Conservation (phyloP, 805 yeast genomes). For the Saccharomycopsis fodiens region DNA sequence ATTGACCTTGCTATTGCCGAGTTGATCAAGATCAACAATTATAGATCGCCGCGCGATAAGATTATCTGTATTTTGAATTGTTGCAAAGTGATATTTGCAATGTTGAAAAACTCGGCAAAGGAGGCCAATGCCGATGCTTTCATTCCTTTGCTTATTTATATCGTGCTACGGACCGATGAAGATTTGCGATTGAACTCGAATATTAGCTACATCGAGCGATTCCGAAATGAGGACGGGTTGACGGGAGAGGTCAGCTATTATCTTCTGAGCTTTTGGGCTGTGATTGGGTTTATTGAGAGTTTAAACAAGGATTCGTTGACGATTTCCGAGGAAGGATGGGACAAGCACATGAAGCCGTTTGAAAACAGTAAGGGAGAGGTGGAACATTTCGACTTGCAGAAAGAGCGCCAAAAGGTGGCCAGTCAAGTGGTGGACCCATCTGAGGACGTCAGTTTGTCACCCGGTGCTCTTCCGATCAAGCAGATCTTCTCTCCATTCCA, state of each 20-base stretch:
- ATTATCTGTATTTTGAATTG: constrained; percentile 85
- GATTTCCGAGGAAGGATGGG: constrained; percentile 51
- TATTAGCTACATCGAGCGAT: constrained; percentile 76
- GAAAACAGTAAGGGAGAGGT: constrained; percentile 25
- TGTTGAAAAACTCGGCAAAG: constrained; percentile 57
- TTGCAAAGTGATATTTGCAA: constrained; percentile 87
- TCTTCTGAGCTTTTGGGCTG: constrained; percentile 83
- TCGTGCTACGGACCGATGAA: constrained; percentile 44
- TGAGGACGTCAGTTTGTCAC: constrained; percentile 2
- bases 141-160: constrained; percentile 79
- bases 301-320: constrained; percentile 53
- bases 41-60: constrained; percentile 92
- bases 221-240: constrained; percentile 65
- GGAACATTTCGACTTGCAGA: constrained; percentile 26
- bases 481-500: constrained; percentile 19
- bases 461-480: constrained; percentile 1
- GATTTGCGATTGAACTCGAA: constrained; percentile 53
- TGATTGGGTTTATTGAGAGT: constrained; percentile 68
- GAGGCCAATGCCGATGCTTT: constrained; percentile 86
- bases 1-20: constrained; percentile 65
- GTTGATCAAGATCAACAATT: constrained; percentile 67
- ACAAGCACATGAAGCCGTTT: constrained; percentile 36
- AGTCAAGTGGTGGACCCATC: not conserved
- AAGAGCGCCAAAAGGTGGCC: constrained; percentile 21
- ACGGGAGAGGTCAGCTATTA: constrained; percentile 90